phyloP scores from a whole-genome alignment of 495 filamentous ascomycete species.

The Penicillium maclennaniae region DNA sequence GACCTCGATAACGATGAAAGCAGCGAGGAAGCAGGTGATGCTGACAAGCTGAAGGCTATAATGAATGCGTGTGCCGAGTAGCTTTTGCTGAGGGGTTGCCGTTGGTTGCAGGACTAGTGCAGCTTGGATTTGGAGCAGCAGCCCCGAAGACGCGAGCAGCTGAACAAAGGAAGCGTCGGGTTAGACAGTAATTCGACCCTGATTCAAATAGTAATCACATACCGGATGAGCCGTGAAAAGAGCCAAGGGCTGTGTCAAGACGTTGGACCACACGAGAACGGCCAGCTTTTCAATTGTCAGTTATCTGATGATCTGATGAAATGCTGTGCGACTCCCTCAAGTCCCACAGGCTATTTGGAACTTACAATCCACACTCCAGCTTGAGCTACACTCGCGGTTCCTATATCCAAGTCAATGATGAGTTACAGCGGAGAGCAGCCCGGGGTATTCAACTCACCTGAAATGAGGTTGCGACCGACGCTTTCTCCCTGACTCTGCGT shows the following conservation, averaged over 20 bases:
- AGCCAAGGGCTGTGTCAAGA: slow-evolving; percentile 62
- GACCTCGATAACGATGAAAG: slow-evolving; percentile 72
- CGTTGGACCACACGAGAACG: slow-evolving; percentile 66
- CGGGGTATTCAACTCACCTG: slow-evolving; percentile 51
- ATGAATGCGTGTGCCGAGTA: slow-evolving; percentile 66
- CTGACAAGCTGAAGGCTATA: slow-evolving; percentile 61
- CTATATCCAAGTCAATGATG: slow-evolving; percentile 32
- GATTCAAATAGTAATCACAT: slow-evolving; percentile 16
- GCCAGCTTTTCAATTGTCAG: slow-evolving; percentile 51
- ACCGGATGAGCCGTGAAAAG: slow-evolving; percentile 85
- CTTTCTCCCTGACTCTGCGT: slow-evolving; percentile 59
- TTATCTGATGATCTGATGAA: not conserved
- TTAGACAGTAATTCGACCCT: slow-evolving; percentile 1
- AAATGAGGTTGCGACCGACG: slow-evolving; percentile 67
- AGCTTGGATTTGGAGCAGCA: slow-evolving; percentile 71
- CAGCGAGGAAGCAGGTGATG: slow-evolving; percentile 57
- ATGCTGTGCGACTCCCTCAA: not conserved
- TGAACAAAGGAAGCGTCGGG: slow-evolving; percentile 15
- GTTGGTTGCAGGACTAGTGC: slow-evolving; percentile 89
- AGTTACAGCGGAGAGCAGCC: not conserved
- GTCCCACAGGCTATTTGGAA: not conserved
- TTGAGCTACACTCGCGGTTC: slow-evolving; percentile 66
- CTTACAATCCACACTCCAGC: slow-evolving; percentile 63
- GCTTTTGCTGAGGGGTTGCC: slow-evolving; percentile 68
- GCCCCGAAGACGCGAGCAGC: slow-evolving; percentile 71